A percentile compares a stretch with the other conserved stretches of the same genome.
phyloP scores from a whole-genome alignment of 768 basidiomycete genomes.

The Leccinum pellstonianum region DNA sequence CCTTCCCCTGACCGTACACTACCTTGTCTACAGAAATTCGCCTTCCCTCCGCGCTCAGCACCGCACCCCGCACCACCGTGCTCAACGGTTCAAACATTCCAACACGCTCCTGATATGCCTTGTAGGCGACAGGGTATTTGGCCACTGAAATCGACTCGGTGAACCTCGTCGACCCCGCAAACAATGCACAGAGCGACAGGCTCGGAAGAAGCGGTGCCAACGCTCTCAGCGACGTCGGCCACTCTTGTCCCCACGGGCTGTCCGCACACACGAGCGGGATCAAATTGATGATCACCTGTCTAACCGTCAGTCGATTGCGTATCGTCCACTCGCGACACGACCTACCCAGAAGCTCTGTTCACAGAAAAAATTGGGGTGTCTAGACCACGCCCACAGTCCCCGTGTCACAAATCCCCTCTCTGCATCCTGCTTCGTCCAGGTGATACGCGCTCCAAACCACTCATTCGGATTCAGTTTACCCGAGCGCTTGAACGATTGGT shows the following conservation, averaged over 20 bases:
- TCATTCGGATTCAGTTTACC: conserved; percentile 40
- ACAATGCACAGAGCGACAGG: conserved; percentile 63
- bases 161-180: conserved; percentile 73
- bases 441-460: conserved; percentile 65
- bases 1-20: conserved; percentile 42
- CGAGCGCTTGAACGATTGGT: conserved; percentile 71
- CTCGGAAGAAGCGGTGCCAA: conserved; percentile 51
- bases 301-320: conserved; percentile 1
- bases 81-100: conserved; percentile 68
- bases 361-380: conserved; percentile 92
- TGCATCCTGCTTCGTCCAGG: conserved; percentile 64
- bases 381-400: conserved; percentile 82
- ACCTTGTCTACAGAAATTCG: conserved; percentile 38
- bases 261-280: conserved; percentile 57
- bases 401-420: conserved; percentile 81
- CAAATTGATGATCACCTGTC: conserved; percentile 64
- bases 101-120: conserved; percentile 72
- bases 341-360: conserved; percentile 87
- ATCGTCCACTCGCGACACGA: neutral
- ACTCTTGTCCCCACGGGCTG: conserved; percentile 22
- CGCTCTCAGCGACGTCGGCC: conserved; percentile 26
- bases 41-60: conserved; percentile 39
- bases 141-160: conserved; percentile 75
- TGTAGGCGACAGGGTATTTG: conserved; percentile 74
- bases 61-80: conserved; percentile 45